Evolutionary conservation across 441 rosid genomes (phyloP).

Genomic region (Gossypium davidsonii): DNA sequence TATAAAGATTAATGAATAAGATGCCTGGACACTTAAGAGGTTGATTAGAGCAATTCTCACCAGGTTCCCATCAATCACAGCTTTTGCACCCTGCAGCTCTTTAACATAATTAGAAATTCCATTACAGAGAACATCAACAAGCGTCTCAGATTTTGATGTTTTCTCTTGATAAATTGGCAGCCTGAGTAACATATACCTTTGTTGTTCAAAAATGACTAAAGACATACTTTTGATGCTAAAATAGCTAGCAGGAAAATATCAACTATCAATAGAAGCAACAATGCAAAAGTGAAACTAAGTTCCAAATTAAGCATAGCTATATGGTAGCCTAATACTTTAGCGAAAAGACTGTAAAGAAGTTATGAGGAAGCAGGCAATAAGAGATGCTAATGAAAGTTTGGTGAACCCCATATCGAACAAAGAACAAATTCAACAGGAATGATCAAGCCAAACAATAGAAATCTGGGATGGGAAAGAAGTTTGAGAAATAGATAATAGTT

Average conservation of each 20-base stretch:
- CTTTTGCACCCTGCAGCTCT: conserved; percentile 62
- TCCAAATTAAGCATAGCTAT: not conserved
- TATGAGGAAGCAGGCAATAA: not conserved
- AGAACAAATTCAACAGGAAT: not conserved
- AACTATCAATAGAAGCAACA: not conserved
- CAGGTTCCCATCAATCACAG: conserved; percentile 77
- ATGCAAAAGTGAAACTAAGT: not conserved
- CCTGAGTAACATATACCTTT: conserved; percentile 28
- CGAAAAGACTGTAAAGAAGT: not conserved
- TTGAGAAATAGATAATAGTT: conserved; percentile 8
- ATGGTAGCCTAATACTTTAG: not conserved
- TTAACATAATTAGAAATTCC: conserved; percentile 53
- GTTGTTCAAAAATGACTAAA: conserved; percentile 9
- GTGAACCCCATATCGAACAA: not conserved
- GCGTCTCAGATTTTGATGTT: conserved; percentile 29
- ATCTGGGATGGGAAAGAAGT: not conserved
- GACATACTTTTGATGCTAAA: not conserved
- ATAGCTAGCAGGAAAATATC: conserved; percentile 2
- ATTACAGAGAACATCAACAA: conserved; percentile 51
- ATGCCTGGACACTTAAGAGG: not conserved
- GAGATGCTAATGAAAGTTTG: not conserved
- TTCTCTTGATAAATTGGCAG: conserved; percentile 47
- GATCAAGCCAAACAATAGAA: not conserved
- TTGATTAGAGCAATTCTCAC: conserved; percentile 32
- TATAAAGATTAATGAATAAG: not conserved